Evolutionary conservation across 1,284 basidiomycete species (phyloP).

Genomic region (Chondrostereum purpureum): DNA sequence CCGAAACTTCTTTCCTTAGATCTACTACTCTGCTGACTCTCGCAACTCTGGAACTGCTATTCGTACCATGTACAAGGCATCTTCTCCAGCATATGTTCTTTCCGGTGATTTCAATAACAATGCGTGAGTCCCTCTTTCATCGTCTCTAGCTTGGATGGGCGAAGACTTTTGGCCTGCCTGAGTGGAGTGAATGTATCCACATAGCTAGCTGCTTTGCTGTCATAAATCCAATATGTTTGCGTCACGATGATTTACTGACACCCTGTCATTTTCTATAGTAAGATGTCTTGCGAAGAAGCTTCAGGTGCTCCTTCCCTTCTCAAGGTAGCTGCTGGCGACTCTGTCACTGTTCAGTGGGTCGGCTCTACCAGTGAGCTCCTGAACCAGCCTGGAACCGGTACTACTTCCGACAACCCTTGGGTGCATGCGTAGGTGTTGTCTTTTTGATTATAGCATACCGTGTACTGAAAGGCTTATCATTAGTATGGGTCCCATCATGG

Average conservation of each 20-base stretch:
- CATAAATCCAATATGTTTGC: too few relatives aligned
- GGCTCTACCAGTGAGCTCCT: conserved; percentile 19
- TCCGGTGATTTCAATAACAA: conserved; percentile 15
- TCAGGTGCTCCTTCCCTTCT: conserved; percentile 13
- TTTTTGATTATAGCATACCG: too few relatives aligned
- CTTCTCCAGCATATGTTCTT: conserved; percentile 16
- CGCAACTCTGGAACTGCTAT: conserved; percentile 16
- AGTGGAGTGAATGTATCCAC: too few relatives aligned
- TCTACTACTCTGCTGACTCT: conserved; percentile 16
- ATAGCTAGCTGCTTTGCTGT: too few relatives aligned
- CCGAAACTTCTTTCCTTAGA: conserved; percentile 10
- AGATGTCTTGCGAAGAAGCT: conserved; percentile 19
- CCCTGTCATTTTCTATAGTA: too few relatives aligned
- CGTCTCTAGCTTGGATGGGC: neutral
- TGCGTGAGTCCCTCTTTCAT: neutral
- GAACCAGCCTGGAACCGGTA: conserved; percentile 16
- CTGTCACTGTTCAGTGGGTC: conserved; percentile 15
- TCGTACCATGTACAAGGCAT: conserved; percentile 19
- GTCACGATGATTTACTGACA: too few relatives aligned
- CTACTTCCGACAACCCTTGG: conserved; percentile 15
- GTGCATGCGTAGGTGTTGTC: conserved; percentile 22
- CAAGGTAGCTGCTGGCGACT: conserved; percentile 14
- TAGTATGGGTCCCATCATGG: conserved; percentile 28
- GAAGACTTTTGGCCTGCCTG: too few relatives aligned
- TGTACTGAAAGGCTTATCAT: too few relatives aligned